phyloP scores from a whole-genome alignment of 129 eudicot species.

The Logfia minima region DNA sequence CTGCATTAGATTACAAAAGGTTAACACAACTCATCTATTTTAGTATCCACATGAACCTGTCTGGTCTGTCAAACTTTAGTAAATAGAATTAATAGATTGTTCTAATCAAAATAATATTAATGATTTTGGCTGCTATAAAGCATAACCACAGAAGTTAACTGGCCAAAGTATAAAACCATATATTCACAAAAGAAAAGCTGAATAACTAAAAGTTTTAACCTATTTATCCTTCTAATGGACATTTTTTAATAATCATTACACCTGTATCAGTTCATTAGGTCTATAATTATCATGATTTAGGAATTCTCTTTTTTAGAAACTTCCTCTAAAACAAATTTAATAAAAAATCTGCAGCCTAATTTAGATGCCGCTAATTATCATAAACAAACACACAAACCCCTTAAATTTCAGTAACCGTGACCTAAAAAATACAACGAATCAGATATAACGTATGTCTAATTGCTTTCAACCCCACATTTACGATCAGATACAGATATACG shows the following conservation, averaged over 20 bases:
- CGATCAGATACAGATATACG: neutral
- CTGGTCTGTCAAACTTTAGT: neutral
- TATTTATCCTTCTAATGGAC: neutral
- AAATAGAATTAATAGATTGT: neutral
- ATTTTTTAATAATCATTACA: neutral
- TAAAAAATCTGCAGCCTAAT: conserved; percentile 10
- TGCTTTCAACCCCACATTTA: conserved; percentile 4
- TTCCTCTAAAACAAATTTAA: neutral
- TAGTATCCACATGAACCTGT: neutral
- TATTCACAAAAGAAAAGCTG: neutral
- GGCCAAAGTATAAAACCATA: too few species aligned
- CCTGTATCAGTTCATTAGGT: neutral
- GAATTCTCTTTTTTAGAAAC: neutral
- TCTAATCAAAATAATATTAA: conserved; percentile 1
- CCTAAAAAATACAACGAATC: conserved; percentile 23
- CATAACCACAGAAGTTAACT: neutral
- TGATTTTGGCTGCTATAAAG: neutral
- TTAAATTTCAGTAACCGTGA: conserved; percentile 13
- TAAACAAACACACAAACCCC: neutral
- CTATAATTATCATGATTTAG: neutral
- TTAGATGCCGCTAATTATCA: conserved; percentile 6
- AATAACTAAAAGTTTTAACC: neutral
- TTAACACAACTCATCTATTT: neutral
- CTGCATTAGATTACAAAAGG: too few species aligned
- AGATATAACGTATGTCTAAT: neutral